Evolutionary conservation across 2,329 filamentous ascomycete genomes (phyloP).

Genomic region (Trichoderma lentiforme): DNA sequence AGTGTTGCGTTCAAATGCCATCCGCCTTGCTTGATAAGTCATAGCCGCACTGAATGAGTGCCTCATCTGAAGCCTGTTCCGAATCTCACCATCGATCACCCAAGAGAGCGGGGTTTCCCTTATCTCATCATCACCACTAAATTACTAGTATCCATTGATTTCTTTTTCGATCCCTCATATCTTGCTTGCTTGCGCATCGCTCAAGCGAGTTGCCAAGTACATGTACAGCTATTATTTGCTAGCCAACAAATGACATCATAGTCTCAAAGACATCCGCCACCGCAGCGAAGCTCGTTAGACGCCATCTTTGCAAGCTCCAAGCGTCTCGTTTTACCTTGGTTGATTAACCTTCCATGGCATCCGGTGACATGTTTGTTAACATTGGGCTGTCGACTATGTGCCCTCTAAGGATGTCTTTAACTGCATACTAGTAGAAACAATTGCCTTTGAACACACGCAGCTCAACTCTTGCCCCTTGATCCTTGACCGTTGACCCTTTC

Average conservation of each 20-base stretch:
- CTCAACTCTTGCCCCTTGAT: not conserved
- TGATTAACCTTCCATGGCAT: not conserved
- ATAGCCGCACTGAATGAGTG: not conserved
- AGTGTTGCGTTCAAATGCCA: not conserved
- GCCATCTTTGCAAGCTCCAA: not conserved
- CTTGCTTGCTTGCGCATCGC: not conserved
- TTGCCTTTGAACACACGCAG: not conserved
- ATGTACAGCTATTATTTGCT: not conserved
- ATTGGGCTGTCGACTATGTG: not conserved
- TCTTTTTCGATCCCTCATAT: not conserved
- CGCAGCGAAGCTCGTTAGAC: not conserved
- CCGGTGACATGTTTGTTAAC: not conserved
- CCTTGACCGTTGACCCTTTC: not conserved
- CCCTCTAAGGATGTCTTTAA: not conserved
- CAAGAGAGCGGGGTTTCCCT: not conserved
- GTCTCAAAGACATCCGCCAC: slow-evolving; percentile 19
- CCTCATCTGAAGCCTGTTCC: not conserved
- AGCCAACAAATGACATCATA: slow-evolving; percentile 34
- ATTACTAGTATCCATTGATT: not conserved
- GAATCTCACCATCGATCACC: not conserved
- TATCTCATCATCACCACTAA: not conserved
- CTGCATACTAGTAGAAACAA: not conserved
- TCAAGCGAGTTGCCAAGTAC: not conserved
- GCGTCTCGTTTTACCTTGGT: not conserved
- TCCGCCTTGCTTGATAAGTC: not conserved